Evolutionary conservation across 2,329 filamentous ascomycete genomes (phyloP).

Genomic region (Coniochaeta sp.): DNA sequence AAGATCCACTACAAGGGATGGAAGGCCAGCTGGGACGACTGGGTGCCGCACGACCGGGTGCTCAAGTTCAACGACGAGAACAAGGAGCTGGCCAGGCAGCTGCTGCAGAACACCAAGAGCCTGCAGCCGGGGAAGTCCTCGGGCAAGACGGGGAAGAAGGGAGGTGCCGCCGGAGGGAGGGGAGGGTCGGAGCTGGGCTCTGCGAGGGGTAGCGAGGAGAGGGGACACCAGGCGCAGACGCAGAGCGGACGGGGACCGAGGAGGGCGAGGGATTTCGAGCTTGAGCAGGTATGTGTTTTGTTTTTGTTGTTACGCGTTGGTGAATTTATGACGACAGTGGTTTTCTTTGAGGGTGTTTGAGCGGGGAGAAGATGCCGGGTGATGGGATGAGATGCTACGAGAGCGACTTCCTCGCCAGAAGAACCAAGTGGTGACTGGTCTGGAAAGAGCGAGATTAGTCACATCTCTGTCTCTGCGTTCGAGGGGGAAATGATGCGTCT

Average conservation of each 20-base stretch:
- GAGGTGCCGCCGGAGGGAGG: conserved; percentile 28
- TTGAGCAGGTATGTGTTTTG: conserved; percentile 68
- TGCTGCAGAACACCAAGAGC: conserved; percentile 61
- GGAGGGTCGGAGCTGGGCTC: conserved; percentile 53
- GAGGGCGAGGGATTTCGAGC: conserved; percentile 70
- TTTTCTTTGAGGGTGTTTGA: not conserved
- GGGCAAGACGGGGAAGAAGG: conserved; percentile 48
- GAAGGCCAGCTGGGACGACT: conserved; percentile 99
- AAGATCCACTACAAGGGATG: conserved; percentile 98
- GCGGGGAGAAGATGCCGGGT: not conserved
- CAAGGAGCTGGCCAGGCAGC: conserved; percentile 73
- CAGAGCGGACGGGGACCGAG: conserved; percentile 62
- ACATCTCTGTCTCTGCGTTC: not conserved
- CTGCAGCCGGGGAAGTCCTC: conserved; percentile 37
- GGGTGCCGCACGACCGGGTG: conserved; percentile 89
- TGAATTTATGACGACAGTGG: not conserved
- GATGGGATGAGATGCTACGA: not conserved
- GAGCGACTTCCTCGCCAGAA: not conserved
- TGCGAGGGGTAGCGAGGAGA: conserved; percentile 70
- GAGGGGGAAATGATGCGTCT: not conserved
- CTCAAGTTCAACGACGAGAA: conserved; percentile 95
- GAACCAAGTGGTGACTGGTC: not conserved
- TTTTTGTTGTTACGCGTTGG: not conserved
- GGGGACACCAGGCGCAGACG: conserved; percentile 52
- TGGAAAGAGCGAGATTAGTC: not conserved